phyloP scores from a whole-genome alignment of 345 rosid genomes.

The Euphorbia pulcherrima region DNA sequence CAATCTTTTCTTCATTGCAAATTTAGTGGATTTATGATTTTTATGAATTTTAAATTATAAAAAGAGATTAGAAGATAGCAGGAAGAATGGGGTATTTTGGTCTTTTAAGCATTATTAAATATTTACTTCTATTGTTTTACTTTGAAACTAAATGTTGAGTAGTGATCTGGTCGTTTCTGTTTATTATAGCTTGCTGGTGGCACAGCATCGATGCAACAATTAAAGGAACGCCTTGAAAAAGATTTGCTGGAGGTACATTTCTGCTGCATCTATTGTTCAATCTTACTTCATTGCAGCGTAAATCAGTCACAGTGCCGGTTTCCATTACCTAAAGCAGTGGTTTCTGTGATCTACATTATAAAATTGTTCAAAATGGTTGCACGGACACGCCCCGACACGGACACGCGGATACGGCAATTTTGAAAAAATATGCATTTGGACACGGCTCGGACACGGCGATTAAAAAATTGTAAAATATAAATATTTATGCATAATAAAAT shows the following conservation, averaged over 20 bases:
- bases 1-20: not conserved
- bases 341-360: not conserved
- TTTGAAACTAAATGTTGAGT: not conserved
- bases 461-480: too few species aligned
- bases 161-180: slow-evolving; percentile 5
- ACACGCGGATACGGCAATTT: too few species aligned
- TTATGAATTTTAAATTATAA: not conserved
- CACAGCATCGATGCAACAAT: slow-evolving; percentile 96
- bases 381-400: too few species aligned
- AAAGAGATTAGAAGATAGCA: not conserved
- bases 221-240: slow-evolving; percentile 97
- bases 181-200: slow-evolving; percentile 91
- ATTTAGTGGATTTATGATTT: not conserved
- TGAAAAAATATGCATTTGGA: too few species aligned
- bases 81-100: not conserved
- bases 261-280: not conserved
- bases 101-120: not conserved
- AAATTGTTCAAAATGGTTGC: not conserved
- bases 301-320: not conserved
- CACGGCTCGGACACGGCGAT: too few species aligned
- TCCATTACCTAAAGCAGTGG: not conserved
- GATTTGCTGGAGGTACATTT: slow-evolving; percentile 80
- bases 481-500: too few species aligned
- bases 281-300: not conserved
- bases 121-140: not conserved